Evolutionary conservation across 2,329 filamentous ascomycete genomes (phyloP), one percentile per base, ranked within the genome.

Genomic region (Diaporthe sp.): DNA sequence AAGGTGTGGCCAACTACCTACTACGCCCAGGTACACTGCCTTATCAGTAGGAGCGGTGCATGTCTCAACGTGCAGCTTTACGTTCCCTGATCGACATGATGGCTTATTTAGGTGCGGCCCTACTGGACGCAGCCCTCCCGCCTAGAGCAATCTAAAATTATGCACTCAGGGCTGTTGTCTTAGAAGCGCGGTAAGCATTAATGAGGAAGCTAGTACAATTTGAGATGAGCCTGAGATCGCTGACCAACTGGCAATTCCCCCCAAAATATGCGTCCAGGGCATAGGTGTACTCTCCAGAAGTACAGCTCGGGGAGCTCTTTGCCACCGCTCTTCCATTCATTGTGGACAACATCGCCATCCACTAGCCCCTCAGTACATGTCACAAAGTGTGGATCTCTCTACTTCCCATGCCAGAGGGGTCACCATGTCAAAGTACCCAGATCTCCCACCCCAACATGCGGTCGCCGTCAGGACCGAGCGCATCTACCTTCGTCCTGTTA

Each of bases 121-220:
- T 60, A n/a, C 20, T 12, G 37, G 37, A 39, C 3, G 10, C 37
- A 0, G 37, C 37, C 12, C 37, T 13, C 22, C 4, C 17, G 31
- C 22, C 55, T 12, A n/a, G 8, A n/a, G 1, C 25, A 44, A 20
- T 31, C 42, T 65, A 22, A 13, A 49, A 15, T 37, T n/a, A 22
- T 20, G n/a, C 31, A 25, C 12, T 25, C 28, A n/a, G 12, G 6
- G 31, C 17, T 12, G 47, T 39, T 68, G 31, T 68, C 47, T 42
- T 17, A 12, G 20, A 53, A 39, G 47, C 22, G 47, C 13, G 12
- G 31, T 53, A 53, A 53, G 63, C 63, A 34, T 39, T 37, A 51
- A 53, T 5, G 22, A 51, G n/a, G 37, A 55, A 58, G 68, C 68
- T 71, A 71, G 68, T 71, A 44, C 68, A 47, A 47, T 58, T 68